phyloP scores from a whole-genome alignment of 176 grass and related monocot genomes.

The Areca catechu region DNA sequence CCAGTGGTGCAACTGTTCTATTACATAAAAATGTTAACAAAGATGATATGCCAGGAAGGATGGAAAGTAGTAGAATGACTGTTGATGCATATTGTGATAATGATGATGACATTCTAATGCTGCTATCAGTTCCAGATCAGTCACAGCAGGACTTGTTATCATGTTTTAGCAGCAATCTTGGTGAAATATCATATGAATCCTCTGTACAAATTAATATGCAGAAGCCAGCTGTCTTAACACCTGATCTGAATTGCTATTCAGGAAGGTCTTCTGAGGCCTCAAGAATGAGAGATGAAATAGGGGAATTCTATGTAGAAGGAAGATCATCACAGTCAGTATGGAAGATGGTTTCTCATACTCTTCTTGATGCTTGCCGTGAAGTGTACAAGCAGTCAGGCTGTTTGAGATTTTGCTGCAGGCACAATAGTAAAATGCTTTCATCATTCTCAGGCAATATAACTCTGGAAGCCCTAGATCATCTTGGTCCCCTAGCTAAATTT shows the following conservation, averaged over 20 bases:
- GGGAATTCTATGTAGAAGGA: constrained; percentile 81
- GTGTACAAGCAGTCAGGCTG: constrained; percentile 60
- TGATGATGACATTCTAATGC: constrained; percentile 58
- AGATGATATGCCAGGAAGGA: constrained; percentile 49
- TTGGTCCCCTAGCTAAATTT: constrained; percentile 48
- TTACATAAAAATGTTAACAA: constrained; percentile 44
- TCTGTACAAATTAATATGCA: constrained; percentile 22
- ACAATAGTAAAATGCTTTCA: constrained; percentile 30
- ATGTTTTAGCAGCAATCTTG: constrained; percentile 38
- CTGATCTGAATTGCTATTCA: constrained; percentile 11
- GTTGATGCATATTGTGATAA: constrained; percentile 43
- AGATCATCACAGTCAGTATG: constrained; percentile 58
- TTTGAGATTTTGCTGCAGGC: constrained; percentile 60
- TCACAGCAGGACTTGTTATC: constrained; percentile 42
- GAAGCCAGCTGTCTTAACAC: constrained; percentile 11
- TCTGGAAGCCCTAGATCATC: constrained; percentile 29
- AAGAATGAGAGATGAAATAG: constrained; percentile 54
- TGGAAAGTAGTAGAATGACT: constrained; percentile 40
- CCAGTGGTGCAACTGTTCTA: constrained; percentile 59
- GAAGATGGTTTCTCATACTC: constrained; percentile 65
- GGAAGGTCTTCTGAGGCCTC: constrained; percentile 14
- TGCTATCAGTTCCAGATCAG: constrained; percentile 42
- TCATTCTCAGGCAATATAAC: constrained; percentile 23
- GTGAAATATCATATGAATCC: constrained; percentile 25
- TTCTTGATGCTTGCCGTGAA: constrained; percentile 73